Conservation (phyloP, 495 filamentous ascomycete species). For the Penicillium salamii region DNA sequence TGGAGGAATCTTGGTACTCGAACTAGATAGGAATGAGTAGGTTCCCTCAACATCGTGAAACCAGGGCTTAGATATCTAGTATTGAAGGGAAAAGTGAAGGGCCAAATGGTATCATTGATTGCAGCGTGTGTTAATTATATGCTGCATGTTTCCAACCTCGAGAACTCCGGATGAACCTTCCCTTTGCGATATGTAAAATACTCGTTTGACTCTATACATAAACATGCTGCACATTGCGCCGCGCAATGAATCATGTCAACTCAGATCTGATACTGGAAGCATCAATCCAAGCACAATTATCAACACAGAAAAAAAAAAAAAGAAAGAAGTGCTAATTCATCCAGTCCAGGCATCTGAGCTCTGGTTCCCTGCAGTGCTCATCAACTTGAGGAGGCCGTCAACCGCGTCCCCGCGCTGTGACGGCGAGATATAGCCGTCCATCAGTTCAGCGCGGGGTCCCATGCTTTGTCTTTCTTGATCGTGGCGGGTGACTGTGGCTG, state of each 20-base stretch:
- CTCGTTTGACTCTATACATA: background rate
- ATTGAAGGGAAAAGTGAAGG: no score
- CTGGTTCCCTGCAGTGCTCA: constrained; percentile 29
- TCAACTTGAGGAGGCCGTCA: constrained; percentile 41
- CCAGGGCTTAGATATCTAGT: no score
- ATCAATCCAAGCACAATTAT: background rate
- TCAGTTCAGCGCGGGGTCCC: constrained; percentile 9
- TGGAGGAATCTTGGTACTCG: no score
- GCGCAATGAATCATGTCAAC: background rate
- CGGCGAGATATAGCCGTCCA: constrained; percentile 16
- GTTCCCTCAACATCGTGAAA: no score
- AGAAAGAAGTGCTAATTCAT: constrained; percentile 2
- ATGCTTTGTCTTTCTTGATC: constrained; percentile 9
- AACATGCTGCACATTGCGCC: background rate
- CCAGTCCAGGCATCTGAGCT: constrained; percentile 20
- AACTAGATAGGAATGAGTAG: no score
- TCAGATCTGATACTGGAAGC: background rate
- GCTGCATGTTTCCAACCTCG: constrained; percentile 12
- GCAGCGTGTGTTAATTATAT: constrained; percentile 9
- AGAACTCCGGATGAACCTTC: no score
- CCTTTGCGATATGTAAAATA: no score
- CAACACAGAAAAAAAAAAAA: background rate
- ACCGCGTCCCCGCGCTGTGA: constrained; percentile 42
- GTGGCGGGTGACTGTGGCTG: constrained; percentile 25
- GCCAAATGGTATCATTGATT: constrained; percentile 29